phyloP scores from a whole-genome alignment of 805 yeast genomes.

The Kazachstania viticola region DNA sequence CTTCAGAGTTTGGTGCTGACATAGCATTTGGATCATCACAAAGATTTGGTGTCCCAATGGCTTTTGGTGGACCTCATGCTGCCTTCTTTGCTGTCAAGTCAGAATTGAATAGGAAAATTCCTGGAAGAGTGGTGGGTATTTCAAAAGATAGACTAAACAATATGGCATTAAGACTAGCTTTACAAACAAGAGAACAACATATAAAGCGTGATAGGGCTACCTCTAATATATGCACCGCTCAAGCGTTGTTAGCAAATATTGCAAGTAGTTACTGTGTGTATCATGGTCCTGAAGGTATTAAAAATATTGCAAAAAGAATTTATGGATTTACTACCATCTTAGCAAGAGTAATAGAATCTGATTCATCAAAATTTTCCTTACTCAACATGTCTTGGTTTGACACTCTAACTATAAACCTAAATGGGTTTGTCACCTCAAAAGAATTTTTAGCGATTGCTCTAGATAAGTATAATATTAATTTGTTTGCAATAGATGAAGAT shows the following conservation, averaged over 20 bases:
- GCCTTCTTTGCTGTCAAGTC: slow-evolving; percentile 89
- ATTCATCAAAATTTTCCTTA: slow-evolving; percentile 34
- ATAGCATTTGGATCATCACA: slow-evolving; percentile 88
- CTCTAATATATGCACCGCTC: slow-evolving; percentile 96
- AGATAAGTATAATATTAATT: slow-evolving; percentile 50
- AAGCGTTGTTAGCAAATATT: slow-evolving; percentile 90
- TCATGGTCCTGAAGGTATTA: slow-evolving; percentile 86
- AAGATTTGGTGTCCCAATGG: slow-evolving; percentile 95
- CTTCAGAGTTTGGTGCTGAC: slow-evolving; percentile 80
- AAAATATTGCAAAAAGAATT: slow-evolving; percentile 64
- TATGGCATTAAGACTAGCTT: slow-evolving; percentile 80
- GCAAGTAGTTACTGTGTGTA: slow-evolving; percentile 93
- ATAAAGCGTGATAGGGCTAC: slow-evolving; percentile 97
- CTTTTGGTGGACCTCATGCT: slow-evolving; percentile 98
- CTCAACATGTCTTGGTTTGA: slow-evolving; percentile 68
- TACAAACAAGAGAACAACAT: slow-evolving; percentile 97
- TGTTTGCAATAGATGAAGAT: slow-evolving; percentile 52
- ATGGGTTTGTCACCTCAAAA: slow-evolving; percentile 38
- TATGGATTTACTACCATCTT: slow-evolving; percentile 63
- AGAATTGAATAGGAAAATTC: slow-evolving; percentile 78
- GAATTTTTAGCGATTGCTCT: slow-evolving; percentile 43
- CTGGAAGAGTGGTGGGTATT: slow-evolving; percentile 91
- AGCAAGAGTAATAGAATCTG: slow-evolving; percentile 42
- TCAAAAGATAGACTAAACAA: slow-evolving; percentile 86
- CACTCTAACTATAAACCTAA: slow-evolving; percentile 58